Base-by-base conservation (phyloP, 2,329 filamentous ascomycete genomes). In the Cladosporium sp. region DNA sequence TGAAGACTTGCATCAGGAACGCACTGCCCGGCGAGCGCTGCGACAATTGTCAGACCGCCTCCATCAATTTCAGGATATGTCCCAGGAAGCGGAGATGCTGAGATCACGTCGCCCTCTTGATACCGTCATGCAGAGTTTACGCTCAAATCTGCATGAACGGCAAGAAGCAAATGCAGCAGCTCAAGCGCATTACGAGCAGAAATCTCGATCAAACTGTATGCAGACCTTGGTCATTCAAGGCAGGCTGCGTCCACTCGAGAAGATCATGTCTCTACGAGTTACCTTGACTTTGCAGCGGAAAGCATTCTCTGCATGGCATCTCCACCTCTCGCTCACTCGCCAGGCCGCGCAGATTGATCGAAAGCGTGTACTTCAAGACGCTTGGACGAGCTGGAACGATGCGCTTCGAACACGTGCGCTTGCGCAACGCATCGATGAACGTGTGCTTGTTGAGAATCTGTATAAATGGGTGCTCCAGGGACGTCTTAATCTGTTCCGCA, bases 301-400 rank as follows among this genome's bases (percentile, higher is more conserved):
- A 21, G 76, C 79, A 14, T 80, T 88, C 37, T 72, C 74, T 10
- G 75, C 78, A 21, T 89, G 87, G 86, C 77, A 79, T 16, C 75
- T 78, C 28, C 81, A 74, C 23, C 75, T 69, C 65, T 72, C 60
- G 5, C 69, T 71, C 6, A 79, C 57, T 68, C 78, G 58, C 73
- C 72, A 76, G 67, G 86, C 87, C 21, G 76, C 78, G 26, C 75
- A 80, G 59, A 76, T 85, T 35, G 81, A 88, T 71, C 81, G 78
- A 12, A 74, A 79, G 69, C 83, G 86, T 55, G 73, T 88, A 31
- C 71, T 88, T 59, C 82, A 82, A 59, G 86, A 86, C 72, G 80
- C 84, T 3, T 87, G 85, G 79, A 87, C 82, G 1, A 78, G 79
- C 12, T 90, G 88, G 88, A 89, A 89, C 68, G 85, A 89, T 70